Base-by-base conservation (phyloP, 2,329 filamentous ascomycete genomes). In the Thielaviopsis euricoi region DNA sequence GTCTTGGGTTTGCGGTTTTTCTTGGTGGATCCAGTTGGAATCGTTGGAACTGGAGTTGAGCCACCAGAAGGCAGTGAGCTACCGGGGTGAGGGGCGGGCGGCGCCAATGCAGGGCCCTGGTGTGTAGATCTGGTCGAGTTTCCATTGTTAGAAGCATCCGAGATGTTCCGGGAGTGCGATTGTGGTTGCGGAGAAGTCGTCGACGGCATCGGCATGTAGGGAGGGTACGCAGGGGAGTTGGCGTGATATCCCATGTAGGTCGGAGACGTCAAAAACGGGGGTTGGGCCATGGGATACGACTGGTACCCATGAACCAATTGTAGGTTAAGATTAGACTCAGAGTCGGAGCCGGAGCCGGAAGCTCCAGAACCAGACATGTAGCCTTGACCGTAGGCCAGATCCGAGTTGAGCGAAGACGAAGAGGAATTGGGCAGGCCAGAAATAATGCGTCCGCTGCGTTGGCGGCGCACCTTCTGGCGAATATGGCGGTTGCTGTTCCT, bases 321-420 rank as follows among this genome's bases (percentile, higher is more conserved):
- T 1, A 2, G 43, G 7, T 6, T 15, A 10, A 17, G 25, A 22
- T 50, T 25, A 50, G 37, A 48, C 23, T 54, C 56, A 2, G 54
- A 51, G 49, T 61, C 55, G 13, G 53, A 61, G 25, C 48, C 56
- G 9, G 58, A 61, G 43, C 52, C 58, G 12, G 55, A 58, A 25
- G 53, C 23, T 51, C 54, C 43, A n/a, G 53, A 37, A 17, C 70
- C 69, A 61, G 74, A 74, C 52, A 79, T 71, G 62, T 77, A 83
- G 17, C 81, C 82, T 57, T 71, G 75, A 10, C 83, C 83, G 65
- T 86, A 87, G 10, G 83, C 83, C 61, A 87, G 70, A 65, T 87
- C 84, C 21, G 78, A 80, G 67, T 85, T 81, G 57, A 85, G 73
- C 0, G 82, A 85, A 0, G 82, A 85, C 1, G 80, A 83, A 1